A percentile compares a stretch with the other conserved stretches of the same genome.
Conservation (phyloP, 2,329 filamentous ascomycete species). For the Kalaharituber pfeilii region DNA sequence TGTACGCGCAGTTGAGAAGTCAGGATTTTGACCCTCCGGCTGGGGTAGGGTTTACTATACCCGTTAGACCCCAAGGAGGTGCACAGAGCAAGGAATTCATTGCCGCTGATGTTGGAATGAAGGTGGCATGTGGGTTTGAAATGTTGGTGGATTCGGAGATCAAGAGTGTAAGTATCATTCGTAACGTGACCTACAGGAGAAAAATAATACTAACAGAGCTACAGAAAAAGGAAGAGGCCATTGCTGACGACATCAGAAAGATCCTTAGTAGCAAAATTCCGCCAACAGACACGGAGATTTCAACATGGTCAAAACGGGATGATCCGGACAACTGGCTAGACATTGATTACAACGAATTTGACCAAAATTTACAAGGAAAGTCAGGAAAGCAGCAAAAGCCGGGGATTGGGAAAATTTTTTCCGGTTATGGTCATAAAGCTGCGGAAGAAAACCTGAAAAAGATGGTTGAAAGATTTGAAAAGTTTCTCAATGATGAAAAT, state of each 20-base stretch:
- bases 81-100: constrained; percentile 4
- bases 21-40: constrained; percentile 59
- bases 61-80: constrained; percentile 18
- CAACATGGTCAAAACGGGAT: constrained; percentile 48
- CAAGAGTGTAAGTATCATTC: not conserved
- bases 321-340: constrained; percentile 86
- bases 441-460: constrained; percentile 65
- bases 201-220: no score
- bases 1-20: constrained; percentile 77
- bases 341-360: constrained; percentile 78
- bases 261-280: constrained; percentile 28
- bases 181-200: not conserved
- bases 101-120: constrained; percentile 56
- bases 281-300: constrained; percentile 58
- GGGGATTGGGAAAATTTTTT: not conserved
- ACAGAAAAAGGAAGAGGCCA: constrained; percentile 6
- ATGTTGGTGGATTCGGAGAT: constrained; percentile 51
- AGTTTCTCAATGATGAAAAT: constrained; percentile 62
- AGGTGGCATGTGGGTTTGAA: constrained; percentile 76
- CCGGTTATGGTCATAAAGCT: constrained; percentile 45
- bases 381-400: constrained; percentile 16
- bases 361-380: constrained; percentile 49
- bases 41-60: constrained; percentile 33
- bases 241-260: constrained; percentile 8
- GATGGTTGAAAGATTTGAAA: constrained; percentile 85